phyloP scores from a whole-genome alignment of 1,284 basidiomycete genomes.

The Melampsora larici-populina region DNA sequence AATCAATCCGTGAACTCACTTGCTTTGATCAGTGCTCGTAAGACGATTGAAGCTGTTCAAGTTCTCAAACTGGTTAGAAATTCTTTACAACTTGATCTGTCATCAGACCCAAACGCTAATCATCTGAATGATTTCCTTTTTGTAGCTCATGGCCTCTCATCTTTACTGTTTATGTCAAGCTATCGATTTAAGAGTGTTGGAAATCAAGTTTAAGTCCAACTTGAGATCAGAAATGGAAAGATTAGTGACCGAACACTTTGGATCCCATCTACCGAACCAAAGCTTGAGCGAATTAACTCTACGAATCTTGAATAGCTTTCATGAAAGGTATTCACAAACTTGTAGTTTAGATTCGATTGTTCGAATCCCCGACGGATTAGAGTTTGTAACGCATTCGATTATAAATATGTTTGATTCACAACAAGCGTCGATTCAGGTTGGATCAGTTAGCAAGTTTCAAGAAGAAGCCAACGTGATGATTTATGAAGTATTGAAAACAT shows the following conservation, averaged over 20 bases:
- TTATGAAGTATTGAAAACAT: background rate
- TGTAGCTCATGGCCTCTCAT: conserved; percentile 36
- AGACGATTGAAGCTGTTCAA: conserved; percentile 71
- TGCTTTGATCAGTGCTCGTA: conserved; percentile 72
- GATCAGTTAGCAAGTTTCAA: background rate
- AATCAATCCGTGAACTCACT: too few species aligned
- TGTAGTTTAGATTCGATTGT: conserved; percentile 23
- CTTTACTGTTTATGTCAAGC: conserved; percentile 39
- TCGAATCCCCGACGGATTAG: background rate
- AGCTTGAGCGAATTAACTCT: background rate
- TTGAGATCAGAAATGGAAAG: background rate
- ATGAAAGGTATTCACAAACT: background rate
- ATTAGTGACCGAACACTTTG: background rate
- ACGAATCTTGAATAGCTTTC: background rate
- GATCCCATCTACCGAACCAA: background rate
- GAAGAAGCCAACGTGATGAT: background rate
- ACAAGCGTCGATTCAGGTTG: background rate
- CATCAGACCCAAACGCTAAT: background rate
- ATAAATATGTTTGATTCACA: background rate
- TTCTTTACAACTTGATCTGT: too few species aligned
- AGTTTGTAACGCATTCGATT: background rate
- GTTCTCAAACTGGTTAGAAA: conserved; percentile 63
- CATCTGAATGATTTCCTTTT: background rate
- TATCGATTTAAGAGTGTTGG: conserved; percentile 34
- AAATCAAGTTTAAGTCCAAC: background rate